Evolutionary conservation across 331 rosid species (phyloP).

Genomic region (Malus hybrid): DNA sequence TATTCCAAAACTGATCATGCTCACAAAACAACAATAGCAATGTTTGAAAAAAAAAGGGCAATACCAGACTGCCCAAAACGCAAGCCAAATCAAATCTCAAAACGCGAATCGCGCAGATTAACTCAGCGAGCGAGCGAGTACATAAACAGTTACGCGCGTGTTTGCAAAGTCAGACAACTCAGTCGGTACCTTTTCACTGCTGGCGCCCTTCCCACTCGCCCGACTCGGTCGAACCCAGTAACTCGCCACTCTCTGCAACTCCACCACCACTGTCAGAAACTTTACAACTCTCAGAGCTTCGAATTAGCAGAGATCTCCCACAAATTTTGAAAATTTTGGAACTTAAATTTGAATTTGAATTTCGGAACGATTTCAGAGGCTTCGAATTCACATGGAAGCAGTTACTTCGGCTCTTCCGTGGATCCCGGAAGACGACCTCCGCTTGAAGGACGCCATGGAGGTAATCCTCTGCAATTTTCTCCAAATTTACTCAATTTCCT

Average conservation of each 20-base stretch:
- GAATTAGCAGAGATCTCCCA: neutral
- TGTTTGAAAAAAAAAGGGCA: no score
- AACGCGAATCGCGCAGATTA: neutral
- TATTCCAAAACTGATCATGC: no score
- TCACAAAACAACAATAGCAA: no score
- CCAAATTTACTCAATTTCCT: neutral
- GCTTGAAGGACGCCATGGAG: slow-evolving; percentile 74
- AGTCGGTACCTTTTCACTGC: neutral
- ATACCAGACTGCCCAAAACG: no score
- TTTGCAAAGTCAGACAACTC: neutral
- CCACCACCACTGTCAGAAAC: neutral
- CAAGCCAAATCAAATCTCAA: neutral
- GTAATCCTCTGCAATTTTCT: slow-evolving; percentile 23
- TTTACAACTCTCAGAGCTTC: neutral
- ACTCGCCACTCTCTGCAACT: neutral
- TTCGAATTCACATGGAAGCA: slow-evolving; percentile 9
- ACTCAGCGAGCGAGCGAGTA: neutral
- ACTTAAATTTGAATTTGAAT: neutral
- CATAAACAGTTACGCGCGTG: neutral
- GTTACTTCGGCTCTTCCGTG: slow-evolving; percentile 32
- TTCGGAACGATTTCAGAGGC: neutral
- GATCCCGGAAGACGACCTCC: slow-evolving; percentile 71
- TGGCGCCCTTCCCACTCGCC: neutral
- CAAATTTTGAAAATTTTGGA: neutral
- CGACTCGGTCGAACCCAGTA: neutral